Conservation (phyloP, 75 land plant species). For the Pseudotsuga menziesii region DNA sequence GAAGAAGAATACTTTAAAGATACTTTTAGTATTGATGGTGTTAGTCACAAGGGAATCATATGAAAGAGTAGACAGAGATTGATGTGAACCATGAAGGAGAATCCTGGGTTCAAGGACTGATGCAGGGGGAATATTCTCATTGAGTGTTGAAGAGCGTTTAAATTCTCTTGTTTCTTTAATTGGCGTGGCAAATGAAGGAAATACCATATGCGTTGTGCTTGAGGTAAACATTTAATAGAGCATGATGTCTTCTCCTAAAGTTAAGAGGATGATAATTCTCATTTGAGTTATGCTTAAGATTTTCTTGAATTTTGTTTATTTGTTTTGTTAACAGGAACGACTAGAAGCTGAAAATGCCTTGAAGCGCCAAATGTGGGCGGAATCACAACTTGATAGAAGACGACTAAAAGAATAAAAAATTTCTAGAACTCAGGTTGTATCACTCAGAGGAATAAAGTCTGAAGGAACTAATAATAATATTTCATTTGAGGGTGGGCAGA, state of each 20-base stretch:
- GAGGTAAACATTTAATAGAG: conserved; percentile 49
- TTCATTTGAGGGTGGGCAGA: conserved; percentile 23
- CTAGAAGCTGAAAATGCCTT: conserved; percentile 86
- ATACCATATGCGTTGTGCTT: conserved; percentile 73
- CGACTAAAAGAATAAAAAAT: conserved; percentile 79
- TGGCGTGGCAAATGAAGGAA: conserved; percentile 87
- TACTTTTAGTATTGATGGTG: too few species aligned
- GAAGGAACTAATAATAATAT: conserved; percentile 29
- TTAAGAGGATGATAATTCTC: too few species aligned
- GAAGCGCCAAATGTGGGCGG: conserved; percentile 98
- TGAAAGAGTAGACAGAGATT: conserved; percentile 55
- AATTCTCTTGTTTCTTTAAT: conserved; percentile 88
- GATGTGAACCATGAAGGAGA: conserved; percentile 88
- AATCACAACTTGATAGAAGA: conserved; percentile 81
- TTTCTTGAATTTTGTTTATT: neutral
- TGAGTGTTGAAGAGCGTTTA: conserved; percentile 94
- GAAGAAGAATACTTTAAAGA: too few species aligned
- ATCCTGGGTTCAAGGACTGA: conserved; percentile 92
- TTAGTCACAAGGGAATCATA: too few species aligned
- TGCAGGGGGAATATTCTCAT: conserved; percentile 93
- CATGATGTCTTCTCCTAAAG: too few species aligned
- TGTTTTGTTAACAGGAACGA: conserved; percentile 51
- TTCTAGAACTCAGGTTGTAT: conserved; percentile 31
- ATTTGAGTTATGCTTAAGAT: neutral
- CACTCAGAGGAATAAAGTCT: conserved; percentile 23